phyloP scores from a whole-genome alignment of 495 filamentous ascomycete genomes.

The Penicillium cinerascens region DNA sequence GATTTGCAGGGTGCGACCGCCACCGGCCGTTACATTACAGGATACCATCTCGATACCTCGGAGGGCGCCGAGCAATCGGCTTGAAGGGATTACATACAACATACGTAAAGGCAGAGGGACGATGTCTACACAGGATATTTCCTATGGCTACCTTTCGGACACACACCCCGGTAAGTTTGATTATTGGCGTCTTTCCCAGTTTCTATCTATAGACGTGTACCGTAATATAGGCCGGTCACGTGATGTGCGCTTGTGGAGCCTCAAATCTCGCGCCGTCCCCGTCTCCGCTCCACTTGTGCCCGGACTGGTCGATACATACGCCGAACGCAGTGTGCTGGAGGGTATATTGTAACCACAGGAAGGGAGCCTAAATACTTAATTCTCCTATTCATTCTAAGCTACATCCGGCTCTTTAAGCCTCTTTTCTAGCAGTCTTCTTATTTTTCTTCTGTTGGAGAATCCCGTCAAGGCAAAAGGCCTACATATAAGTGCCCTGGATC shows the following conservation, averaged over 20 bases:
- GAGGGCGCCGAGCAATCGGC: slow-evolving; percentile 6
- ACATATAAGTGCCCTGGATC: too few relatives aligned
- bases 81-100: neutral
- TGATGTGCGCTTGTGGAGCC: neutral
- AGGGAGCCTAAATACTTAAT: too few relatives aligned
- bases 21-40: slow-evolving; percentile 15
- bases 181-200: neutral
- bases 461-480: too few relatives aligned
- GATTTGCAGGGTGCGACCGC: slow-evolving; percentile 8
- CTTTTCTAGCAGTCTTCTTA: too few relatives aligned
- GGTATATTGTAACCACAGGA: too few relatives aligned
- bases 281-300: neutral
- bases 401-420: too few relatives aligned
- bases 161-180: neutral
- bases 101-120: neutral
- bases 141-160: too few relatives aligned
- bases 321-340: neutral
- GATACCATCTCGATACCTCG: slow-evolving; percentile 6
- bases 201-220: neutral
- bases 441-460: too few relatives aligned
- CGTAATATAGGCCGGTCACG: neutral
- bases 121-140: neutral
- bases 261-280: neutral
- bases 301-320: neutral
- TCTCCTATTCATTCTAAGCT: too few relatives aligned